Evolutionary conservation across 805 yeast genomes (phyloP), one percentile per base, ranked within the genome.

Genomic region (Pichia phayaonensis): DNA sequence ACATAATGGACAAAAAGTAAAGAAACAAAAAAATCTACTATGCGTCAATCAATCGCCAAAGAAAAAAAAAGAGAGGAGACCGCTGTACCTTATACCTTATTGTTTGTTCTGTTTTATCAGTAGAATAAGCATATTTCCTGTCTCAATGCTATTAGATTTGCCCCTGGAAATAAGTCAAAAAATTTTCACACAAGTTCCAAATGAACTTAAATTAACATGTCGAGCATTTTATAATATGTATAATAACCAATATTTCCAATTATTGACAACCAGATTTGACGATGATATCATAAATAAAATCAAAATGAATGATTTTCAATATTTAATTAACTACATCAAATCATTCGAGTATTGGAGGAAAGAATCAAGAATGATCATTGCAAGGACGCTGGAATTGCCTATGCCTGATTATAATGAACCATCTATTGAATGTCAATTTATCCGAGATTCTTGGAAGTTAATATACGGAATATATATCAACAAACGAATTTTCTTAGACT

Each of bases 371-470:
- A 41, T 52, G 27, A 60, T 69, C 18, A 52, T 66, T 3, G 46
- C 62, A 11, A 49, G 51, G 12, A 54, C 59, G 40, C 57, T 60
- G 40, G 42, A 59, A 22, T 38, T 45, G 29, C 11, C 15, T 13
- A 22, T 22, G 26, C 48, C 48, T 12, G 13, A 18, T 16, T 36
- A 40, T 15, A 23, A 12, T 22, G 4, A 21, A n/a, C 38, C 38
- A n/a, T 34, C 39, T 50, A 46, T 45, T 12, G 61, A 60, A 38
- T 63, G 64, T 48, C 53, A 61, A 49, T 76, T 59, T 53, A 60
- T 77, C 15, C 69, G 67, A 49, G 84, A 79, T 61, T 76, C 81
- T 0, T 82, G 85, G 84, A 70, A 66, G 54, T 64, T 80, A 27
- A 67, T 80, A 1, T 77, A 75, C 53, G 72, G 78, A 0, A 64